phyloP scores from a whole-genome alignment of 495 filamentous ascomycete genomes.

The Penicillium coffeae region DNA sequence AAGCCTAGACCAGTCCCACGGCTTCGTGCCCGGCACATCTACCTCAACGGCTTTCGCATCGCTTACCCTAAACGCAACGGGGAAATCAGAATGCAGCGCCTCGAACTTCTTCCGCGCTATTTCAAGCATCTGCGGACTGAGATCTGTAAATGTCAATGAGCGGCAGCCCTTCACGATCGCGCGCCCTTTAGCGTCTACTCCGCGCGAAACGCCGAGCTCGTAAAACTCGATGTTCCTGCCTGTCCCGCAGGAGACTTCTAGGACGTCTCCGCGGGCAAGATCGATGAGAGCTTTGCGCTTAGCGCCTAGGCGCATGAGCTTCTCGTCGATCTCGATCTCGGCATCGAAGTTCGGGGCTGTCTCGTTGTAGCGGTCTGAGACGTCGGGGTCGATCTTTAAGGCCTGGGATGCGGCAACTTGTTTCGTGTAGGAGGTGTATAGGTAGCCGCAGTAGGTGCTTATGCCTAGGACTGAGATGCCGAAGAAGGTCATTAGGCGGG shows the following conservation, averaged over 20 bases:
- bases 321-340: constrained; percentile 62
- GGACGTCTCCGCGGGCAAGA: constrained; percentile 70
- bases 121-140: constrained; percentile 61
- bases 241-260: constrained; percentile 89
- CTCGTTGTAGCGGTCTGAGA: constrained; percentile 54
- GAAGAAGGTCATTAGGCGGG: constrained; percentile 34
- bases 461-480: constrained; percentile 45
- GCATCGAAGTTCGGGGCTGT: constrained; percentile 60
- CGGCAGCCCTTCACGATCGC: constrained; percentile 40
- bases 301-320: constrained; percentile 56
- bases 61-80: constrained; percentile 43
- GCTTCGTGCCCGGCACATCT: constrained; percentile 2
- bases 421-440: constrained; percentile 45
- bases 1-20: too few relatives aligned
- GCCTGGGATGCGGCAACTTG: constrained; percentile 35
- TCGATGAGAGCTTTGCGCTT: constrained; percentile 59
- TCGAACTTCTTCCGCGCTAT: constrained; percentile 57
- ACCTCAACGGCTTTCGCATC: constrained; percentile 30
- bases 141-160: constrained; percentile 58
- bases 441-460: constrained; percentile 49
- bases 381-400: constrained; percentile 43
- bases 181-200: constrained; percentile 54
- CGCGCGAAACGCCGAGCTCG: constrained; percentile 60
- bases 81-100: constrained; percentile 41
- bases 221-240: constrained; percentile 83